phyloP scores from a whole-genome alignment of 768 basidiomycete genomes.

The Hericium rajendrae region DNA sequence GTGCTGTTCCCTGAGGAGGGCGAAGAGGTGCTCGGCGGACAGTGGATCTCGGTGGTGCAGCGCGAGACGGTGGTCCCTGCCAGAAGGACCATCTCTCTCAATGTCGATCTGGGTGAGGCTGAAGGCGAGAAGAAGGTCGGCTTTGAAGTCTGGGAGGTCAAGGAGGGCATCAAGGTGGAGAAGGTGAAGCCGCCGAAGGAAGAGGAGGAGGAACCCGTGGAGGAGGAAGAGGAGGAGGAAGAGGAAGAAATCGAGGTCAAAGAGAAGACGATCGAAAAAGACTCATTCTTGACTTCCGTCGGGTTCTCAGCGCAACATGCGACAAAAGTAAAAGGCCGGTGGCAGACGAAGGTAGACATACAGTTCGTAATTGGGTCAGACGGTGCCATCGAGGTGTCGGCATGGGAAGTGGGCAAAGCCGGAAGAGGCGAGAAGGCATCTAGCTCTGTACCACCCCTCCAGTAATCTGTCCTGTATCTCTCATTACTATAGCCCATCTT shows the following conservation, averaged over 20 bases:
- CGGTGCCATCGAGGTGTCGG: slow-evolving; percentile 28
- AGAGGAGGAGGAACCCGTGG: slow-evolving; percentile 33
- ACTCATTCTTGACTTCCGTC: slow-evolving; percentile 33
- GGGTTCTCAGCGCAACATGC: slow-evolving; percentile 27
- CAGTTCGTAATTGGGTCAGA: slow-evolving; percentile 25
- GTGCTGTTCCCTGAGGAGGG: slow-evolving; percentile 51
- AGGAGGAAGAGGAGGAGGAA: slow-evolving; percentile 47
- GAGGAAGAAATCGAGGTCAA: slow-evolving; percentile 56
- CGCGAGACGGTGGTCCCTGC: slow-evolving; percentile 67
- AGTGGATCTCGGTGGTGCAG: slow-evolving; percentile 57
- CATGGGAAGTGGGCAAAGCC: slow-evolving; percentile 28
- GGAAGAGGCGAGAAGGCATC: slow-evolving; percentile 25
- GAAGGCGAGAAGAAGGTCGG: slow-evolving; percentile 36
- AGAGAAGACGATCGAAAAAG: slow-evolving; percentile 50
- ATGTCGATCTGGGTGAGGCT: slow-evolving; percentile 38
- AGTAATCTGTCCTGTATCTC: neutral
- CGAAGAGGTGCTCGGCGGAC: slow-evolving; percentile 42
- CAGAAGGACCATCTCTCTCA: slow-evolving; percentile 48
- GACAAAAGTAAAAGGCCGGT: slow-evolving; percentile 34
- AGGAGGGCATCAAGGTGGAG: slow-evolving; percentile 57
- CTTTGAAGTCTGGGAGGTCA: slow-evolving; percentile 72
- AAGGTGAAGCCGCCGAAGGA: slow-evolving; percentile 38
- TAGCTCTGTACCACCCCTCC: slow-evolving; percentile 14
- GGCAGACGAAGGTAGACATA: slow-evolving; percentile 42
- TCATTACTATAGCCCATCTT: no score